Conservation (phyloP, 805 yeast genomes). For the Spathaspora hagerdaliae region DNA sequence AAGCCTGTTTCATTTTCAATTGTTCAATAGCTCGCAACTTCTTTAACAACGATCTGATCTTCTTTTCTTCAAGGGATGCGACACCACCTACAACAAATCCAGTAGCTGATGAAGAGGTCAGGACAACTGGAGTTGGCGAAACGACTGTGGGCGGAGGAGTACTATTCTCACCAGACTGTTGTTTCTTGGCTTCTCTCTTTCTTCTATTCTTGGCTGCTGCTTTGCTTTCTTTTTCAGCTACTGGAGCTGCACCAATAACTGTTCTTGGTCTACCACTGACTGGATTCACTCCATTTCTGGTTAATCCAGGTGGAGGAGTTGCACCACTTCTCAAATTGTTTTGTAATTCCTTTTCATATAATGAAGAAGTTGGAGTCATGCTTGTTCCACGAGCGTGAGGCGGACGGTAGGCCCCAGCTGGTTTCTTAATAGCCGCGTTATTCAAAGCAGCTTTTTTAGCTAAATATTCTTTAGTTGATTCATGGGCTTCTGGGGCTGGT, state of each 20-base stretch:
- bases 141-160: conserved; percentile 9
- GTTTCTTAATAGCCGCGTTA: conserved; percentile 43
- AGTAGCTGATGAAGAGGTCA: conserved; percentile 29
- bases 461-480: conserved; percentile 59
- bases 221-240: conserved; percentile 47
- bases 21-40: conserved; percentile 94
- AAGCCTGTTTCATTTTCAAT: conserved; percentile 77
- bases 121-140: conserved; percentile 8
- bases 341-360: conserved; percentile 54
- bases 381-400: conserved; percentile 77
- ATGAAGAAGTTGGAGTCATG: conserved; percentile 41
- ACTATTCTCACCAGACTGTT: conserved; percentile 5
- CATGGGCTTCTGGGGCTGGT: conserved; percentile 65
- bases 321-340: conserved; percentile 13
- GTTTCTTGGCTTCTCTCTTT: conserved; percentile 63
- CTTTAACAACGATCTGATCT: conserved; percentile 83
- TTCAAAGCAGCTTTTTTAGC: conserved; percentile 35
- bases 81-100: conserved; percentile 58
- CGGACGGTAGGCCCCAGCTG: conserved; percentile 92
- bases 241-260: conserved; percentile 58
- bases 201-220: conserved; percentile 70
- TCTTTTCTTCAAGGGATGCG: conserved; percentile 81
- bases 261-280: conserved; percentile 29
- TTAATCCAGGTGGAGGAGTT: conserved; percentile 12
- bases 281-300: conserved; percentile 17